Evolutionary conservation across 2,329 filamentous ascomycete species (phyloP).

Genomic region (Pseudopyrenochaeta lycopersici): DNA sequence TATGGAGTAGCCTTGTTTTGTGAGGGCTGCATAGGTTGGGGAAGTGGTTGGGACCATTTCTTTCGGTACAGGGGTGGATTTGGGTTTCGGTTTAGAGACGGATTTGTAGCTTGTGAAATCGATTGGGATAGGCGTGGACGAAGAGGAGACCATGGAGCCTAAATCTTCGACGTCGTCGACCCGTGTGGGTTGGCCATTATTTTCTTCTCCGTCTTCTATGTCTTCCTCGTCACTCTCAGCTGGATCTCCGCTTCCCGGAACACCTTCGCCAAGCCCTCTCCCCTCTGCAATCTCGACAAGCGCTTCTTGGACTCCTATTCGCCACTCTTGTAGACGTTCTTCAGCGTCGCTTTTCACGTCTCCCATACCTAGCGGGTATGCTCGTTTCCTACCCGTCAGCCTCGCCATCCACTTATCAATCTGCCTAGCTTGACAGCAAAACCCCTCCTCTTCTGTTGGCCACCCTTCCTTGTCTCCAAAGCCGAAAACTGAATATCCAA

Average conservation of each 20-base stretch:
- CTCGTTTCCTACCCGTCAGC: constrained; percentile 83
- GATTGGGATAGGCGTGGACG: constrained; percentile 69
- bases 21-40: constrained; percentile 86
- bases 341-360: constrained; percentile 81
- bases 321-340: constrained; percentile 78
- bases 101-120: constrained; percentile 83
- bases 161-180: constrained; percentile 88
- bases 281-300: constrained; percentile 66
- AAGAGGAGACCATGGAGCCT: constrained; percentile 66
- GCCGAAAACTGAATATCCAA: constrained; percentile 93
- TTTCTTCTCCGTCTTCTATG: constrained; percentile 60
- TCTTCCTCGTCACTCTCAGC: constrained; percentile 83
- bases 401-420: constrained; percentile 98
- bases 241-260: constrained; percentile 82
- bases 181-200: constrained; percentile 47
- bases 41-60: constrained; percentile 95
- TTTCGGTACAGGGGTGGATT: constrained; percentile 64
- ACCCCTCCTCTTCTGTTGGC: constrained; percentile 89
- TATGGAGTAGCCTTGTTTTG: constrained; percentile 96
- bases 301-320: constrained; percentile 74
- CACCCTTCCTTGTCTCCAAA: constrained; percentile 92
- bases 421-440: constrained; percentile 90
- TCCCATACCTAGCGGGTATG: constrained; percentile 87
- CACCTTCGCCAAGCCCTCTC: constrained; percentile 69
- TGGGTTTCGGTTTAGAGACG: constrained; percentile 59